Evolutionary conservation across 2,329 filamentous ascomycete genomes (phyloP).

Genomic region (Dothistroma pini): DNA sequence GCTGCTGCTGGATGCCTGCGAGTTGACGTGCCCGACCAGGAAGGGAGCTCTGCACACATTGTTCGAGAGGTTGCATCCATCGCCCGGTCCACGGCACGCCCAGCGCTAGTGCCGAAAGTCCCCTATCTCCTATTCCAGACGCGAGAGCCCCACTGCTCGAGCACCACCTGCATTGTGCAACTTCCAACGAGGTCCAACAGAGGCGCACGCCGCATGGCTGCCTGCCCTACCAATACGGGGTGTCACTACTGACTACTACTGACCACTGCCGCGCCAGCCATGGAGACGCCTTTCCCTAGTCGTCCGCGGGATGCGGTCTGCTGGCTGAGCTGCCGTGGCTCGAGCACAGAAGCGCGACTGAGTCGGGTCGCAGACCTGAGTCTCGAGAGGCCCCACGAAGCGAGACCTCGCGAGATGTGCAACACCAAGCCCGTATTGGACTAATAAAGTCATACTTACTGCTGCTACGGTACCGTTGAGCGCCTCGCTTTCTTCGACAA

Average conservation of each 20-base stretch:
- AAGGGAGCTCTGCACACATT: background rate
- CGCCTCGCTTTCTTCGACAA: background rate
- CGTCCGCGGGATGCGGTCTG: background rate
- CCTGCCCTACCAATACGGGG: too few relatives aligned
- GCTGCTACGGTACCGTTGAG: background rate
- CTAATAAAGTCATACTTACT: background rate
- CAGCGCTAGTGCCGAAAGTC: background rate
- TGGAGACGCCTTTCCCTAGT: background rate
- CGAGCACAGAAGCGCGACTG: background rate
- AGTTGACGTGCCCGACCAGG: background rate
- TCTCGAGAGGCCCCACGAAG: background rate
- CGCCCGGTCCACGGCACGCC: background rate
- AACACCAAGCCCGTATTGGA: background rate
- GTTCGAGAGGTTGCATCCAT: too few relatives aligned
- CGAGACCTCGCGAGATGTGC: background rate
- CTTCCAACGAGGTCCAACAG: too few relatives aligned
- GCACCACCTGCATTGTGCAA: too few relatives aligned
- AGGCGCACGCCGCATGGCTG: background rate
- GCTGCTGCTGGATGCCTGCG: background rate
- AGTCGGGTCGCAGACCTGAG: background rate
- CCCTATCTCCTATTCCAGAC: background rate
- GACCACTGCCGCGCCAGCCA: background rate
- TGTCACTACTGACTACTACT: too few relatives aligned
- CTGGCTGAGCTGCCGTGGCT: background rate
- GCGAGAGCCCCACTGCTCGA: background rate